These are phyloP conservation scores for Phytopythium oedochilum DNA, from an alignment of 352 stramenopile species.

Conservation along the genomic window DNA sequence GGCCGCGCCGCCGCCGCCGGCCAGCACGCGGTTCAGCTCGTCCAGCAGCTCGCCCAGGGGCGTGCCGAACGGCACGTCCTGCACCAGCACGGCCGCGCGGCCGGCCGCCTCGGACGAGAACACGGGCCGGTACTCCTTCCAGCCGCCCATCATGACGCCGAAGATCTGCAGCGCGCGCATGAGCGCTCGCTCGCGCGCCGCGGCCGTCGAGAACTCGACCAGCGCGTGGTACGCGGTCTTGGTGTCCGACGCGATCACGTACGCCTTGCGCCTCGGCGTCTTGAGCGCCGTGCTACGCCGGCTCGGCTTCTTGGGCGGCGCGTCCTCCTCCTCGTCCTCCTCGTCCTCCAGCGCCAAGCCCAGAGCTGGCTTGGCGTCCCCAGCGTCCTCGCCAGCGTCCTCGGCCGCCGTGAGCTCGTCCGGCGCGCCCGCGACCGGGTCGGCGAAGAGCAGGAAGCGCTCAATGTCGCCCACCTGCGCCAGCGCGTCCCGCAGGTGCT, in stretches of 20 bases:
- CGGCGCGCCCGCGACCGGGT: conserved; percentile 49
- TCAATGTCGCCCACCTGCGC: conserved; percentile 64
- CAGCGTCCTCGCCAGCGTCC: conserved; percentile 11
- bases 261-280: conserved; percentile 45
- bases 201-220: conserved; percentile 64
- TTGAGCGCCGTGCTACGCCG: conserved; percentile 22
- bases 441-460: conserved; percentile 64
- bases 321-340: conserved; percentile 18
- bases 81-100: conserved; percentile 56
- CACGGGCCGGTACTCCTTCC: conserved; percentile 77
- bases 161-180: conserved; percentile 84
- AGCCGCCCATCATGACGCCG: conserved; percentile 82
- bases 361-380: conserved; percentile 11
- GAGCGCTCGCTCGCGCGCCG: conserved; percentile 45
- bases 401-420: conserved; percentile 27
- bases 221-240: conserved; percentile 69
- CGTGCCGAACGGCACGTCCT: conserved; percentile 77
- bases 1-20: conserved; percentile 5
- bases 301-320: conserved; percentile 10
- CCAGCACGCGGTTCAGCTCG: conserved; percentile 55
- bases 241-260: conserved; percentile 75
- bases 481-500: conserved; percentile 62
- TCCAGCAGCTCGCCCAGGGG: conserved; percentile 48
- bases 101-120: conserved; percentile 53
- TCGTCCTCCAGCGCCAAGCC: too few relatives aligned